Evolutionary conservation across 2,329 filamentous ascomycete genomes (phyloP).

Genomic region (Pseudogymnoascus destructans): DNA sequence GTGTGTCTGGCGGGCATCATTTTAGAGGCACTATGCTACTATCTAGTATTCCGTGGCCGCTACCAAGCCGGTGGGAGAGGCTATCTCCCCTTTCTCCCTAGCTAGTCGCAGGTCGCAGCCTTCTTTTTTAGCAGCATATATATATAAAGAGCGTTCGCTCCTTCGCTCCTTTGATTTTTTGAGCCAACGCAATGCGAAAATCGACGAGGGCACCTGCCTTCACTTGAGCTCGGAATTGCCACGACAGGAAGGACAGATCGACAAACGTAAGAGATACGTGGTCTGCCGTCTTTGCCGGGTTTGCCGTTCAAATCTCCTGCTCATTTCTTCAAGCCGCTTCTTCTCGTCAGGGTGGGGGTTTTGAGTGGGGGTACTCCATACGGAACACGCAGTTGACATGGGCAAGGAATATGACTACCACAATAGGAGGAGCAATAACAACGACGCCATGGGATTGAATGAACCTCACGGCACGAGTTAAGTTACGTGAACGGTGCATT

Average conservation of each 20-base stretch:
- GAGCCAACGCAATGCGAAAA: not conserved
- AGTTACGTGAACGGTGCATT: not conserved
- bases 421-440: not conserved
- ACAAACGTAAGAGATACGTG: not conserved
- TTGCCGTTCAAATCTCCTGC: not conserved
- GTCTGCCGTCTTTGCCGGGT: not conserved
- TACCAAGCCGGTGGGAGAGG: constrained; percentile 1
- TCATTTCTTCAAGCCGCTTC: not conserved
- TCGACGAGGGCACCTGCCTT: not conserved
- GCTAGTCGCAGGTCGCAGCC: not conserved
- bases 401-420: not conserved
- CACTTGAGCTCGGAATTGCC: not conserved
- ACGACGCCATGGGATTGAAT: not conserved
- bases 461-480: not conserved
- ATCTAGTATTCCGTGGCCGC: not conserved
- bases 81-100: constrained; percentile 1
- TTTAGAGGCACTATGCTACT: not conserved
- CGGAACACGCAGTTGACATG: not conserved
- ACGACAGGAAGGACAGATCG: not conserved
- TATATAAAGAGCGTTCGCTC: not conserved
- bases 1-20: not conserved
- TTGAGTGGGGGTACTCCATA: not conserved
- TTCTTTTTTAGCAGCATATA: not conserved
- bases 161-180: not conserved
- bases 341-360: not conserved